Evolutionary conservation across 805 yeast species (phyloP).

Genomic region (Wickerhamiella alocasiicola): DNA sequence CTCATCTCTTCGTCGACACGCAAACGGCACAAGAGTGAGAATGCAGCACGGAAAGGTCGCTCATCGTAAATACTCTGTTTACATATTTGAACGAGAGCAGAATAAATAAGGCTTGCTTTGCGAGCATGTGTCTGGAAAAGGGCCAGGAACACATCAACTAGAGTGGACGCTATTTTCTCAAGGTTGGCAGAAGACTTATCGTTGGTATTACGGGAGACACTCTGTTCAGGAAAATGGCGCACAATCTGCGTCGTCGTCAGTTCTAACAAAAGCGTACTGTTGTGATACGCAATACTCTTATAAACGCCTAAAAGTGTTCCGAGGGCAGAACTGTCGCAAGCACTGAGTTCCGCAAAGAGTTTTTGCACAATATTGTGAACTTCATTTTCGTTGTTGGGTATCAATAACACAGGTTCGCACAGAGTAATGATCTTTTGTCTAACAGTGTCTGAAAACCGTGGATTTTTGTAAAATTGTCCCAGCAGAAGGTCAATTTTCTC

Average conservation of each 20-base stretch:
- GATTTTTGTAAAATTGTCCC: slow-evolving; percentile 32
- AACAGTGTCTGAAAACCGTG: slow-evolving; percentile 17
- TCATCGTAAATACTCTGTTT: slow-evolving; percentile 10
- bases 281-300: slow-evolving; percentile 12
- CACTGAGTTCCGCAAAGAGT: slow-evolving; percentile 12
- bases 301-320: slow-evolving; percentile 13
- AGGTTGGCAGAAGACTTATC: slow-evolving; percentile 6
- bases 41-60: slow-evolving; percentile 17
- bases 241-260: slow-evolving; percentile 8
- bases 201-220: neutral
- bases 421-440: slow-evolving; percentile 27
- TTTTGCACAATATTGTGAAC: slow-evolving; percentile 12
- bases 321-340: slow-evolving; percentile 13
- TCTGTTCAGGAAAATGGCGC: slow-evolving; percentile 10
- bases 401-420: slow-evolving; percentile 21
- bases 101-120: slow-evolving; percentile 5
- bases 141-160: slow-evolving; percentile 8
- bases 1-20: slow-evolving; percentile 16
- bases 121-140: slow-evolving; percentile 2
- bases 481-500: slow-evolving; percentile 35
- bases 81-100: slow-evolving; percentile 11
- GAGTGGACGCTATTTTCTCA: slow-evolving; percentile 9
- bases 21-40: slow-evolving; percentile 18
- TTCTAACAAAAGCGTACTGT: slow-evolving; percentile 9
- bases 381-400: slow-evolving; percentile 13